These are phyloP conservation scores for Ophiostoma ulmi DNA, from an alignment of 2,329 filamentous ascomycete species.

Conservation along the genomic window DNA sequence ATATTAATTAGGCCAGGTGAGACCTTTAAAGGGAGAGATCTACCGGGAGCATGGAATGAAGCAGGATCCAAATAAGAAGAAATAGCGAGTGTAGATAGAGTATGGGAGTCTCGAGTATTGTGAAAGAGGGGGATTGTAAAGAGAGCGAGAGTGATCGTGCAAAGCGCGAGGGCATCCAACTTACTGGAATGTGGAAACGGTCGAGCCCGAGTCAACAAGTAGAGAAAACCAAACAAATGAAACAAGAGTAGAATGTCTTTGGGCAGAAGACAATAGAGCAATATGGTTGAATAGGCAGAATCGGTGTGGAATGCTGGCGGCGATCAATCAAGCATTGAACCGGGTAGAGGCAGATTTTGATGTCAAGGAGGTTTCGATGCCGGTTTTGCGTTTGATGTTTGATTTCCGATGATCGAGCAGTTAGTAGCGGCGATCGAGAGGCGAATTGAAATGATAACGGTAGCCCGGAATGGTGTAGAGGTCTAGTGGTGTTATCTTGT, in stretches of 20 bases:
- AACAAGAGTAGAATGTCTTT: background rate
- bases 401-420: background rate
- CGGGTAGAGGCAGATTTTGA: background rate
- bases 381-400: background rate
- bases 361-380: background rate
- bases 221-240: constrained; percentile 1
- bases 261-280: background rate
- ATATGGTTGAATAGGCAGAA: background rate
- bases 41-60: constrained; percentile 8
- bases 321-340: constrained; percentile 11
- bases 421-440: background rate
- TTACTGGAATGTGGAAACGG: constrained; percentile 16
- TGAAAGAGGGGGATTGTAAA: too few species aligned
- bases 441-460: background rate
- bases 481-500: background rate
- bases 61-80: background rate
- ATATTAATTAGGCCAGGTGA: background rate
- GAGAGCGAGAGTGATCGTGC: background rate
- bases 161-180: background rate
- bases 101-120: background rate
- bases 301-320: constrained; percentile 1
- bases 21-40: constrained; percentile 10
- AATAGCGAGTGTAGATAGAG: background rate
- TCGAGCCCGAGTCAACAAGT: background rate
- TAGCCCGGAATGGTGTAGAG: background rate